These are phyloP conservation scores for Hymenoscyphus occultus DNA, from an alignment of 2,329 filamentous ascomycete genomes.

Conservation along the genomic window DNA sequence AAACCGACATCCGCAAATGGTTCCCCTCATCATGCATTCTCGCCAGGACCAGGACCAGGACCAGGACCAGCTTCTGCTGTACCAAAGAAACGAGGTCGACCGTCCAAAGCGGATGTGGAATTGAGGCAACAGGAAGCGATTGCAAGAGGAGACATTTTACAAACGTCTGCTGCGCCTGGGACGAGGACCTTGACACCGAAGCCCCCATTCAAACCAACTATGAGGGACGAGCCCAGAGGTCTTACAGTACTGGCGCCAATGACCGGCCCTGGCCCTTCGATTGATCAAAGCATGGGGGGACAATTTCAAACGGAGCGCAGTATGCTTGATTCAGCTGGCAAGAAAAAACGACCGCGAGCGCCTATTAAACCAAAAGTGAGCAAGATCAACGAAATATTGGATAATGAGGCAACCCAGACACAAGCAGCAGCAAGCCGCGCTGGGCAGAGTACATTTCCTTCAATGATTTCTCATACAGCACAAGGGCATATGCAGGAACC, in stretches of 20 bases:
- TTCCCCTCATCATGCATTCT: constrained; percentile 24
- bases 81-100: constrained; percentile 34
- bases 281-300: constrained; percentile 13
- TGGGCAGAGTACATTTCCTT: constrained; percentile 25
- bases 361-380: constrained; percentile 7
- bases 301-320: constrained; percentile 16
- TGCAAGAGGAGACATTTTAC: constrained; percentile 30
- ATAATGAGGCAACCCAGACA: constrained; percentile 9
- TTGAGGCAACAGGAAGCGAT: constrained; percentile 29
- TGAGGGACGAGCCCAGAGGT: constrained; percentile 19
- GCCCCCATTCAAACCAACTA: constrained; percentile 11
- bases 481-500: constrained; percentile 8
- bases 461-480: constrained; percentile 10
- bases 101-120: constrained; percentile 34
- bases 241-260: constrained; percentile 17
- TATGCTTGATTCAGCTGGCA: constrained; percentile 21
- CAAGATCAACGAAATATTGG: constrained; percentile 8
- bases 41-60: constrained; percentile 18
- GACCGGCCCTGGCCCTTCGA: constrained; percentile 8
- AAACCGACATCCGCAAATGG: constrained; percentile 30
- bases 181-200: constrained; percentile 11
- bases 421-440: constrained; percentile 18
- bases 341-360: constrained; percentile 23
- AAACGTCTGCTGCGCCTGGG: constrained; percentile 17
- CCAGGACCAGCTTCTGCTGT: constrained; percentile 9